A percentile compares a stretch with the other conserved stretches of the same genome.
Evolutionary conservation across 2,329 filamentous ascomycete genomes (phyloP).

Genomic region (Neonectria sp.): DNA sequence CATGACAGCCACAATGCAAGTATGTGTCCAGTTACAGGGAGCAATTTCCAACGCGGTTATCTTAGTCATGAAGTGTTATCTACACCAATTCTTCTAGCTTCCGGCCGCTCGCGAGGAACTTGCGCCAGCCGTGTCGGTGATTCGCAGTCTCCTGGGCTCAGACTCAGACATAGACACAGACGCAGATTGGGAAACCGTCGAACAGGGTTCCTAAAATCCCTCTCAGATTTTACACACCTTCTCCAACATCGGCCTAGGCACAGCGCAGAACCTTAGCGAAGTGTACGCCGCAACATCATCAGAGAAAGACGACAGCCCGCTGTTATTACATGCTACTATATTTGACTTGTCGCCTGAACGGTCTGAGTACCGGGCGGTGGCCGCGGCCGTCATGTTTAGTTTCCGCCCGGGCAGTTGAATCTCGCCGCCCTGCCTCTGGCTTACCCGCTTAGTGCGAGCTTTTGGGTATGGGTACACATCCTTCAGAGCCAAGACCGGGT

Average conservation of each 20-base stretch:
- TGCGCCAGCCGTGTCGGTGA: constrained; percentile 2
- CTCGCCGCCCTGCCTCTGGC: constrained; percentile 2
- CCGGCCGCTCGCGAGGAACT: constrained; percentile 8
- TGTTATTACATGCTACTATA: constrained; percentile 8
- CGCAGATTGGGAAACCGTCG: neutral
- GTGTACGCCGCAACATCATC: constrained; percentile 11
- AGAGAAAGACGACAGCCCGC: neutral
- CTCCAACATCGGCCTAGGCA: constrained; percentile 18
- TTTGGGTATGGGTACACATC: constrained; percentile 13
- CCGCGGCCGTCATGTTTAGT: constrained; percentile 13
- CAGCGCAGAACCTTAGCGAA: constrained; percentile 12
- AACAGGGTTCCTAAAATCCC: neutral
- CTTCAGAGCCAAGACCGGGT: constrained; percentile 14
- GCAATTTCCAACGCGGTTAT: constrained; percentile 9
- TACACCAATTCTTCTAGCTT: constrained; percentile 21
- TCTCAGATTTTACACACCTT: constrained; percentile 16
- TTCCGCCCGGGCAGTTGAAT: neutral
- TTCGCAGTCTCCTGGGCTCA: neutral
- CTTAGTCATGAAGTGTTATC: constrained; percentile 2
- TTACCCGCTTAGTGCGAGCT: constrained; percentile 1
- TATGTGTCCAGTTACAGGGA: constrained; percentile 14
- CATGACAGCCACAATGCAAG: constrained; percentile 19
- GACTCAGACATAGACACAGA: neutral
- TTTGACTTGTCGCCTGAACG: constrained; percentile 14
- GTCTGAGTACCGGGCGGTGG: constrained; percentile 11